Base-by-base conservation (phyloP, 139 green algal species). In the Chlorella sp. region DNA sequence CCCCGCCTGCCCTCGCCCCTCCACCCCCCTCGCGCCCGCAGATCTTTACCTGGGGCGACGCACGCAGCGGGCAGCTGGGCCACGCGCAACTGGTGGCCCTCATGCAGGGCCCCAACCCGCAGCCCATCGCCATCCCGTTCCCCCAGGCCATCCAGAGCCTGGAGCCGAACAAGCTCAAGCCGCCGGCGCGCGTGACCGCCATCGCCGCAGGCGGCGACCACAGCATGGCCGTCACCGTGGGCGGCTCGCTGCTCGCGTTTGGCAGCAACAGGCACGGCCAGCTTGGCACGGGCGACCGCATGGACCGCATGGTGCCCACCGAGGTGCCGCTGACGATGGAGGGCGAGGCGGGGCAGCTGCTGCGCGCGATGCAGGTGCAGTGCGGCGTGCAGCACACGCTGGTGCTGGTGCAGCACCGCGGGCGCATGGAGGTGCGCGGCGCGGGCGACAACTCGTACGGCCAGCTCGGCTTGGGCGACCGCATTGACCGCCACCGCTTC, bases 11-110 rank as follows among this genome's bases (percentile, higher is more conserved):
- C n/a, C n/a, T n/a, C n/a, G n/a, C n/a, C n/a, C n/a, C n/a, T n/a
- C n/a, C n/a, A n/a, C n/a, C n/a, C n/a, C n/a, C n/a, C n/a, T n/a
- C n/a, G n/a, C n/a, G n/a, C n/a, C n/a, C n/a, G n/a, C n/a, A n/a
- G 27, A 80, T 97, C 2, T 96, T 89, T 79, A 91, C 88, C 0
- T 97, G 91, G 91, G 91, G 91, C 21, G 78, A 87, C 67, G 84
- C 82, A 14, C 65, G 50, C 3, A 76, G 71, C 55, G 91, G 91
- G 1, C 90, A 95, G 83, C 87, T 95, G 14, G 91, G 91, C 8
- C 87, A 93, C 74, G 66, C 70, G 19, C 65, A 92, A 63, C 82
- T 88, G 11, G 69, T 43, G 23, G 48, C 56, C 7, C 38, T 69
- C 11, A 69, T 67, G 72, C 64, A 73, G 74, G 72, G 69, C 27